Base-by-base conservation (phyloP, 257 asterid species). In the Jacaranda copaia region DNA sequence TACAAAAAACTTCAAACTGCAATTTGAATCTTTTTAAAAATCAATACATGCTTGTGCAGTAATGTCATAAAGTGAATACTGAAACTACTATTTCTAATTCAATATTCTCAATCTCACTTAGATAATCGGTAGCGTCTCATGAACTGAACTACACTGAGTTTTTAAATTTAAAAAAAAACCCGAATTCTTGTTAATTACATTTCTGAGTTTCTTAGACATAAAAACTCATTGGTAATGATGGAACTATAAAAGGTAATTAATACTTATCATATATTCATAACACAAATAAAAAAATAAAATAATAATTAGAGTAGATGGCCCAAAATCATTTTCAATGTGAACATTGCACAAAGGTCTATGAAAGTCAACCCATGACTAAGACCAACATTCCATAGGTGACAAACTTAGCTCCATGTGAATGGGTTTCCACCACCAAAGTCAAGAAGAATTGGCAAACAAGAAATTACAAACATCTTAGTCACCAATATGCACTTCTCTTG, bases 331-430 rank as follows among this genome's bases (percentile, higher is more conserved):
- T 48, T 48, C 53, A 8, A 48, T 3, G 53, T 12, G 12, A 48
- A 1, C 53, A 48, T 11, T 56, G 35, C 46, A 42, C 45, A 57
- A 58, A 32, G 20, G 58, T n/a, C 42, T 5, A 7, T 15, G 16
- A 70, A 79, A 72, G 81, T 71, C 81, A 81, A 76, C 81, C 38
- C 51, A 51, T 75, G 60, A 75, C 52, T 42, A 53, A 51, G 56
- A 39, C 55, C 68, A 38, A 38, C 70, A 51, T 79, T 60, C 48
- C 43, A 67, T 63, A 69, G 40, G 42, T 55, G 58, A 40, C 40
- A 11, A 59, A 49, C n/a, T n/a, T 2, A 25, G 32, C 32, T 0
- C 32, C 1, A 25, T 25, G 32, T 25, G 32, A 25, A 25, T 0
- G 32, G 1, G 32, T 25, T 25, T 25, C 32, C 32, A 2, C 32